Percentiles rank a stretch among this genome's conserved stretches.
phyloP scores from a whole-genome alignment of 2,329 filamentous ascomycete species.

The Colletotrichum gloeosporioides region DNA sequence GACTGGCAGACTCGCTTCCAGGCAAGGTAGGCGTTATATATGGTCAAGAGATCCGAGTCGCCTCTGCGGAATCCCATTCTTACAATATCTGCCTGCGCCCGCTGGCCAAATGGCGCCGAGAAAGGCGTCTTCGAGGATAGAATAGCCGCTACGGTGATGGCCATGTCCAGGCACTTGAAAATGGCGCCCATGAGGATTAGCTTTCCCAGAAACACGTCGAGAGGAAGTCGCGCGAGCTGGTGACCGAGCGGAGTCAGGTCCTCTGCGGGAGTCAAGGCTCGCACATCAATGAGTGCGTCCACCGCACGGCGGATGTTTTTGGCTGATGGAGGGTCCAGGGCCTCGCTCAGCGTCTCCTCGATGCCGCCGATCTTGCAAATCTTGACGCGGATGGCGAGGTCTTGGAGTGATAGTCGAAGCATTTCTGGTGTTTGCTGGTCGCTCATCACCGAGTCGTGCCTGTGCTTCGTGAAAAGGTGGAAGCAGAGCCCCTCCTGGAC shows the following conservation, averaged over 20 bases:
- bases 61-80: slow-evolving; percentile 80
- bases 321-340: slow-evolving; percentile 85
- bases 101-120: slow-evolving; percentile 82
- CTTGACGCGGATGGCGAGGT: slow-evolving; percentile 94
- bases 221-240: slow-evolving; percentile 85
- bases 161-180: slow-evolving; percentile 91
- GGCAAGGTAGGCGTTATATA: slow-evolving; percentile 90
- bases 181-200: slow-evolving; percentile 85
- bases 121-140: slow-evolving; percentile 96
- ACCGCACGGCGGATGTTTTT: slow-evolving; percentile 95
- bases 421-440: slow-evolving; percentile 97
- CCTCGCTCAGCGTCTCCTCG: slow-evolving; percentile 85
- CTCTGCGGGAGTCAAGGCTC: slow-evolving; percentile 81
- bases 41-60: slow-evolving; percentile 90
- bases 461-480: slow-evolving; percentile 89
- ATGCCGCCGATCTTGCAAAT: slow-evolving; percentile 96
- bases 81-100: slow-evolving; percentile 80
- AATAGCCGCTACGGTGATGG: slow-evolving; percentile 90
- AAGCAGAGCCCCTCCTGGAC: slow-evolving; percentile 96
- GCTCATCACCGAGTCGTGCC: slow-evolving; percentile 84
- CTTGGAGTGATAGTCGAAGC: slow-evolving; percentile 90
- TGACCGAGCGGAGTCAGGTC: slow-evolving; percentile 85
- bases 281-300: slow-evolving; percentile 91
- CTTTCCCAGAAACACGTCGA: slow-evolving; percentile 96
- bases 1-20: slow-evolving; percentile 86